A percentile compares a stretch with the other conserved stretches of the same genome.
phyloP scores from a whole-genome alignment of 306 rosid genomes.

The Trifolium dubium region DNA sequence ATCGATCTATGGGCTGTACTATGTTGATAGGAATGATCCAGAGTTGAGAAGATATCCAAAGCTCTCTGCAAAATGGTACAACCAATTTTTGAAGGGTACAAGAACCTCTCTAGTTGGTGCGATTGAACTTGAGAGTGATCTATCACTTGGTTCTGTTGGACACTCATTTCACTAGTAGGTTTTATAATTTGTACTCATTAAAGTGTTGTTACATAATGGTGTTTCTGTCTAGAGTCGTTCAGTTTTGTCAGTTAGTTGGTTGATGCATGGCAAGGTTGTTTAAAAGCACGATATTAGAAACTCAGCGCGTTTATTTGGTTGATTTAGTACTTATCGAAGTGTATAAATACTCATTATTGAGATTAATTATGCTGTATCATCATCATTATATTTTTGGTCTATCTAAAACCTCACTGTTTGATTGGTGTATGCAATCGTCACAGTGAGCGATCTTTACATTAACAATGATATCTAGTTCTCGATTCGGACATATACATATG shows the following conservation, averaged over 20 bases:
- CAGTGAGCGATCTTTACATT: background rate
- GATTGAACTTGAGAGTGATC: conserved; percentile 35
- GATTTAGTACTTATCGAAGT: background rate
- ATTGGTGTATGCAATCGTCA: background rate
- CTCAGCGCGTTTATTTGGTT: background rate
- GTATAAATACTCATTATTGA: background rate
- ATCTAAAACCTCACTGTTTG: background rate
- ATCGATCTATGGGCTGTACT: conserved; percentile 1
- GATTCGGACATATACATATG: background rate
- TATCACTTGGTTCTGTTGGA: conserved; percentile 36
- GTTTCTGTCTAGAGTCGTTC: background rate
- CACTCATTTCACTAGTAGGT: conserved; percentile 39
- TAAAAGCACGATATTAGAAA: background rate
- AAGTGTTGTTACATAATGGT: background rate
- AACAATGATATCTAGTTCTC: background rate
- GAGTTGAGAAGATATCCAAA: conserved; percentile 48
- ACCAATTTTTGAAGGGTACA: conserved; percentile 38
- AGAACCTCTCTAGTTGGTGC: conserved; percentile 1
- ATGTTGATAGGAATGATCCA: conserved; percentile 22
- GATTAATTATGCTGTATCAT: too few species aligned
- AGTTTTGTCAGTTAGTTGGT: background rate
- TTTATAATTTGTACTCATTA: background rate
- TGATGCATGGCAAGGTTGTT: background rate
- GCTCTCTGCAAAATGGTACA: conserved; percentile 56
- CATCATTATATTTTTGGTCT: background rate